Conservation (phyloP, 306 rosid species). For the Begonia peltatifolia region DNA sequence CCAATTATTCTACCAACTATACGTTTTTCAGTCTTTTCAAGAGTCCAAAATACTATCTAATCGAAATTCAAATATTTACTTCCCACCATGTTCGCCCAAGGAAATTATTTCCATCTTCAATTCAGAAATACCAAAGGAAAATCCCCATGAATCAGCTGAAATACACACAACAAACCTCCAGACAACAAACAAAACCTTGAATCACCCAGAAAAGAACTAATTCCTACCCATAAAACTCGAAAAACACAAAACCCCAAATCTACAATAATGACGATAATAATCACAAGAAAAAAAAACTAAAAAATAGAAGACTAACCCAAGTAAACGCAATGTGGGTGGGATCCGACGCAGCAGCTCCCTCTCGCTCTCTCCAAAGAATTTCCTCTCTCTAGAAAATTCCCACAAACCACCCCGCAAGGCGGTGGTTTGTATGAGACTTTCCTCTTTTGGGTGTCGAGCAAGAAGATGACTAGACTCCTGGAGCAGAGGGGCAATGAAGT, state of each 20-base stretch:
- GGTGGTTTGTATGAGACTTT: not conserved
- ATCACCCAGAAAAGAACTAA: not conserved
- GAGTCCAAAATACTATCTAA: too few relatives aligned
- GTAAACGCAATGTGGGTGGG: conserved; percentile 14
- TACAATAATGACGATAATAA: not conserved
- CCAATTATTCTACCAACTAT: too few relatives aligned
- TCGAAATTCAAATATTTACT: too few relatives aligned
- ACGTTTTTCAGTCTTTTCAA: too few relatives aligned
- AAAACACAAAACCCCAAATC: conserved; percentile 24
- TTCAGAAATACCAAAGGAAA: not conserved
- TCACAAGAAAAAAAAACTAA: not conserved
- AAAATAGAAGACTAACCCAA: conserved; percentile 9
- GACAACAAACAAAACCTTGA: not conserved
- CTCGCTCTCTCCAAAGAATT: not conserved
- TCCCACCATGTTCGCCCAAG: too few relatives aligned
- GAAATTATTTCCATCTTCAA: not conserved
- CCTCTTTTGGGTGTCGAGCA: not conserved
- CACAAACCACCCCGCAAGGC: conserved; percentile 1
- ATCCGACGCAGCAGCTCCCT: conserved; percentile 9
- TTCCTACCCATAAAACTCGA: not conserved
- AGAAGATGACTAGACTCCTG: not conserved
- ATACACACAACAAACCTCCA: not conserved
- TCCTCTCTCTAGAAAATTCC: not conserved
- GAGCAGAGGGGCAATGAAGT: not conserved
- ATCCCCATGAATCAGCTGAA: not conserved